Evolutionary conservation across 495 filamentous ascomycete genomes (phyloP).

Genomic region (Daldinia loculata): DNA sequence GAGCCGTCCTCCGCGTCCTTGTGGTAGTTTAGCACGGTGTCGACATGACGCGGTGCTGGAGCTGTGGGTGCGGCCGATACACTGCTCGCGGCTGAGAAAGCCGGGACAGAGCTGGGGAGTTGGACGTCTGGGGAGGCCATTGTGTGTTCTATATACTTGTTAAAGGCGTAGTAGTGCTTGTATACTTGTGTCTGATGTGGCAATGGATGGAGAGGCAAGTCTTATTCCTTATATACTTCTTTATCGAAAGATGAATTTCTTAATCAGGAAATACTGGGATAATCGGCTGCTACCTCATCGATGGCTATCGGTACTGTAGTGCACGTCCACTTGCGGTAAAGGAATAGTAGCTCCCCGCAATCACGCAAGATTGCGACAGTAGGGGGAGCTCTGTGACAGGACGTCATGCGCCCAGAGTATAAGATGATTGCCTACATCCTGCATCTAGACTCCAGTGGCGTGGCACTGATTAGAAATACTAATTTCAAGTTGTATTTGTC

Average conservation of each 20-base stretch:
- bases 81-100: constrained; percentile 24
- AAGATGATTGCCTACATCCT: constrained; percentile 16
- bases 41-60: constrained; percentile 52
- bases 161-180: background rate
- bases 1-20: constrained; percentile 68
- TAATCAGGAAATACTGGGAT: background rate
- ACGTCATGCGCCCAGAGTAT: constrained; percentile 27
- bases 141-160: background rate
- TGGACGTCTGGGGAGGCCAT: constrained; percentile 47
- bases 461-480: constrained; percentile 37
- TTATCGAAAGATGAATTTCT: background rate
- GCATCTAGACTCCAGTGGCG: constrained; percentile 18
- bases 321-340: constrained; percentile 14
- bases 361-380: constrained; percentile 36
- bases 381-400: constrained; percentile 13
- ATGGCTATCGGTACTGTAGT: constrained; percentile 23
- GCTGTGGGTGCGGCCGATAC: constrained; percentile 2
- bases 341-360: constrained; percentile 36
- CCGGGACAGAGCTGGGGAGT: constrained; percentile 28
- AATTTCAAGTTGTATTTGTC: constrained; percentile 31
- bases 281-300: constrained; percentile 13
- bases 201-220: constrained; percentile 4
- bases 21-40: constrained; percentile 67
- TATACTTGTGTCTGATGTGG: background rate
- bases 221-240: constrained; percentile 24